Base-by-base conservation (phyloP, 352 stramenopile genomes). In the Globisporangium solare region DNA sequence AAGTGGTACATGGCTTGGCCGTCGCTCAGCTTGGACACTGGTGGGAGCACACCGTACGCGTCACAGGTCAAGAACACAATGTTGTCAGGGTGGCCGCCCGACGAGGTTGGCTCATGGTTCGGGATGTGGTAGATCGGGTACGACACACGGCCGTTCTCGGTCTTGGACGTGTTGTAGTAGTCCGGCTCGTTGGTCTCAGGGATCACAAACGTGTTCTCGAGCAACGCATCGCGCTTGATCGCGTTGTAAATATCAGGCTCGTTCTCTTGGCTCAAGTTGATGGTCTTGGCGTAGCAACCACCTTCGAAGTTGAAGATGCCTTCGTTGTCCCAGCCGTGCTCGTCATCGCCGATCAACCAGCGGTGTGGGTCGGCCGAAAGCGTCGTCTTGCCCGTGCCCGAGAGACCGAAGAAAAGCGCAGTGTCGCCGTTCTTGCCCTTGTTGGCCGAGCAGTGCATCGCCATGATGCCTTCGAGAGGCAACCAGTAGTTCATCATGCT, bases 281-380 rank as follows among this genome's bases (percentile, higher is more conserved):
- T 98, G n/a, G 95, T 98, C 86, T 99, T 99, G 61, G 97, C 97
- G 72, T 99, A 99, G 80, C 97, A 99, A 32, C 97, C 97, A 64
- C 97, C 97, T 70, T 99, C 97, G 70, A 99, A 99, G 83, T 99
- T 99, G 79, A 98, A 99, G 54, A 99, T 90, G 40, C 96, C 97
- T 63, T 98, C 77, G 58, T 99, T 86, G 66, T 99, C 95, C 96
- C 96, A 99, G 56, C 96, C 95, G 79, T 99, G 96, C 73, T 99
- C 97, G 52, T 92, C 82, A 46, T 92, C 80, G 55, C 80, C 82
- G 47, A 92, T 92, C 43, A 92, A 69, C 55, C 73, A 76, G 22
- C 91, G 76, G 22, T 97, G 71, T 51, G 90, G 89, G 73, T 97
- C 91, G 37, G 92, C 89, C 50, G 86, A 97, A 47, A 97, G 62